These are phyloP conservation scores for Metarhizium album DNA, from an alignment of 2,329 filamentous ascomycete genomes.

Conservation along the genomic window DNA sequence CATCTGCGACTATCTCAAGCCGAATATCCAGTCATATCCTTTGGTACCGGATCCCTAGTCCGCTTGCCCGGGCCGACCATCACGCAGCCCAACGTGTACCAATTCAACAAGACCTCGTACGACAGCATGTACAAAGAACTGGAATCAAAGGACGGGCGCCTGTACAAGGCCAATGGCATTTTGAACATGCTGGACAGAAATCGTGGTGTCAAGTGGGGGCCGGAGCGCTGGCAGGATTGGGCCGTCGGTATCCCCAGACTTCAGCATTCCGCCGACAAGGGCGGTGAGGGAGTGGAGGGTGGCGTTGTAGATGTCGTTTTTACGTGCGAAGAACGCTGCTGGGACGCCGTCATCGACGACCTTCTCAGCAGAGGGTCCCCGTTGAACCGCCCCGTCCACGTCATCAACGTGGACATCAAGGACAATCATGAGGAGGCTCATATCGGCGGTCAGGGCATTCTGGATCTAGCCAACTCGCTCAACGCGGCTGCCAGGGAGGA, in stretches of 20 bases:
- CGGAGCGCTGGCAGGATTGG: slow-evolving; percentile 98
- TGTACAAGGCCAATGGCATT: slow-evolving; percentile 88
- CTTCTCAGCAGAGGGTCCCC: slow-evolving; percentile 74
- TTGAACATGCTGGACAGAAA: slow-evolving; percentile 95
- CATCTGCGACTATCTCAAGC: slow-evolving; percentile 82
- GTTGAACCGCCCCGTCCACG: slow-evolving; percentile 86
- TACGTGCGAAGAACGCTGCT: slow-evolving; percentile 95
- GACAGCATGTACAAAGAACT: slow-evolving; percentile 90
- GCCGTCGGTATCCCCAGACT: slow-evolving; percentile 73
- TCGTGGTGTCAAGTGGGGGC: slow-evolving; percentile 83
- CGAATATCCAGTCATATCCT: slow-evolving; percentile 91
- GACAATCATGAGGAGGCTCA: slow-evolving; percentile 97
- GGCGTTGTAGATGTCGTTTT: slow-evolving; percentile 91
- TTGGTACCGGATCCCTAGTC: slow-evolving; percentile 90
- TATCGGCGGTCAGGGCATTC: slow-evolving; percentile 79
- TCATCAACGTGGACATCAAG: slow-evolving; percentile 97
- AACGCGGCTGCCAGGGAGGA: slow-evolving; percentile 75
- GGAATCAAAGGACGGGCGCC: slow-evolving; percentile 67
- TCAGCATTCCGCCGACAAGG: slow-evolving; percentile 65
- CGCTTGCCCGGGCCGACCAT: slow-evolving; percentile 86
- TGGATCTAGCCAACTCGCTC: slow-evolving; percentile 78
- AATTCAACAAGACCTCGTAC: slow-evolving; percentile 96
- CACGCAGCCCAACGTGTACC: slow-evolving; percentile 90
- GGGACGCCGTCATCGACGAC: slow-evolving; percentile 95
- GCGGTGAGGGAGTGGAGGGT: slow-evolving; percentile 70